A percentile compares a stretch with the other conserved stretches of the same genome.
Conservation (phyloP, 1,284 basidiomycete species). For the Gymnopus androsaceus region DNA sequence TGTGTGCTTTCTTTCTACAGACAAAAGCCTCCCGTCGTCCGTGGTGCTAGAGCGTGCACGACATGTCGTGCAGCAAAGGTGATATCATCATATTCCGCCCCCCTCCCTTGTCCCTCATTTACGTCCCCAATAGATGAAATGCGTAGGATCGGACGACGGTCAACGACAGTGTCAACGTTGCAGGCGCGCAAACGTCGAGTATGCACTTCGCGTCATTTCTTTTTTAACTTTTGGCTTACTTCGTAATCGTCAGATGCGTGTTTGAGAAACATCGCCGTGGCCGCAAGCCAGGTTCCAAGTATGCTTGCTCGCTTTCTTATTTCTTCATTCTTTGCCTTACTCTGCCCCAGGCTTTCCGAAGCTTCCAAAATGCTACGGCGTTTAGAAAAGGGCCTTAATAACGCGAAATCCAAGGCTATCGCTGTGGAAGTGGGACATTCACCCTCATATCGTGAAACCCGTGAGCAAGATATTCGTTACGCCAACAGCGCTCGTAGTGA, state of each 20-base stretch:
- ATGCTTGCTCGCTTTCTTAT: conserved; percentile 29
- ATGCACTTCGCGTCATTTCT: conserved; percentile 24
- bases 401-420: conserved; percentile 67
- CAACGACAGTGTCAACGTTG: conserved; percentile 76
- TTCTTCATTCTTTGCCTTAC: conserved; percentile 16
- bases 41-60: conserved; percentile 21
- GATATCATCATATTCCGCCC: conserved; percentile 17
- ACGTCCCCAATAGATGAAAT: conserved; percentile 69
- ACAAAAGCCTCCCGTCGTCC: conserved; percentile 32
- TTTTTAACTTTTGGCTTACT: conserved; percentile 19
- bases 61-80: conserved; percentile 83
- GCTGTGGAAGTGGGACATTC: conserved; percentile 23
- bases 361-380: conserved; percentile 84
- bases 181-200: conserved; percentile 76
- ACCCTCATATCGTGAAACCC: conserved; percentile 23
- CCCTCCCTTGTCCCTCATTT: conserved; percentile 19
- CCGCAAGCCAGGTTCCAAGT: conserved; percentile 88
- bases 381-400: conserved; percentile 79
- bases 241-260: conserved; percentile 53
- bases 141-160: conserved; percentile 82
- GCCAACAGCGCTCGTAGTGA: conserved; percentile 33
- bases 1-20: conserved; percentile 25
- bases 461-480: conserved; percentile 19
- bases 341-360: conserved; percentile 65
- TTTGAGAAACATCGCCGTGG: conserved; percentile 86